Base-by-base conservation (phyloP, 352 stramenopile species). In the Pythium volutum region DNA sequence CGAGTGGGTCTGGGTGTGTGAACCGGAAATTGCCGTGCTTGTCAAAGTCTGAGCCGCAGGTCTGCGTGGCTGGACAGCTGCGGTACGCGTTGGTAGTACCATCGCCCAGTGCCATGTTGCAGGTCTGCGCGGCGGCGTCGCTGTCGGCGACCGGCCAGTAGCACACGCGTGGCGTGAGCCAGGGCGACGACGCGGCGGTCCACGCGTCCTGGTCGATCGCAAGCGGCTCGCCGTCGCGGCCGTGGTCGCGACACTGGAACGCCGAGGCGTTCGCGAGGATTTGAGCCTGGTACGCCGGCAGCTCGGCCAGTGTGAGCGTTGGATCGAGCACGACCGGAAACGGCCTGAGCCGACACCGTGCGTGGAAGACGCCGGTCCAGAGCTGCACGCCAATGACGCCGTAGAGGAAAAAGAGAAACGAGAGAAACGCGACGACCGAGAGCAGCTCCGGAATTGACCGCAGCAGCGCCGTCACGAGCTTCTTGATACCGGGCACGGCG, bases 141-240 rank as follows among this genome's bases (percentile, higher is more conserved):
- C 97, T 88, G 8, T 81, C 59, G 49, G 95, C 87, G 50, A 97
- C 67, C 0, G 90, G 90, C 92, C 91, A 98, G 59, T 94, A 96
- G 61, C 91, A 98, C 43, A 90, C 45, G 15, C 80, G 75, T n/a
- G 83, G 71, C 0, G 25, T 84, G 43, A 53, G 69, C 81, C 79
- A 91, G 14, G 75, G 69, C 7, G 77, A 86, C 1, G 68, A 70
- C 46, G 80, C 73, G 16, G 82, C 73, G 4, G 68, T 81, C 76
- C 75, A 85, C 5, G 34, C 59, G 2, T 39, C 50, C 31, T 73
- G 31, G 0, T 71, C 68, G 1, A 85, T 26, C 4, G 69, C 62
- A 22, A 85, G 74, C 16, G 49, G 55, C 4, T 58, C 27, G 16
- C 65, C 69, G 33, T 59, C n/a, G 10, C 6, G 29, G 29, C 76